phyloP scores from a whole-genome alignment of 2,329 filamentous ascomycete species.

The Xylogone sp. region DNA sequence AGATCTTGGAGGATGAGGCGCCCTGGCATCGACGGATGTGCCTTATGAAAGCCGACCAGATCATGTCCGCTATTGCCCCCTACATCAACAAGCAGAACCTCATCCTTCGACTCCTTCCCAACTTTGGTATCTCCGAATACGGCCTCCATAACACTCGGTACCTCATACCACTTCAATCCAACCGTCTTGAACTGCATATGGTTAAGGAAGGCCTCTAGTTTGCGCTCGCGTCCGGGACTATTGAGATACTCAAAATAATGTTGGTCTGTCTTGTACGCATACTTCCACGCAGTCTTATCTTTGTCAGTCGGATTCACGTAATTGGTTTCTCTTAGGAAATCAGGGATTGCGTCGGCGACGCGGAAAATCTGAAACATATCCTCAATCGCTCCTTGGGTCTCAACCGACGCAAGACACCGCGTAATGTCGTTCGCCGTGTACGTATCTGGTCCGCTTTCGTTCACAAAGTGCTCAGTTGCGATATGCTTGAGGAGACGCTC shows the following conservation, averaged over 20 bases:
- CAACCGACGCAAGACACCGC: not conserved
- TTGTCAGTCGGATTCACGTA: constrained; percentile 5
- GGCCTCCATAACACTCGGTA: constrained; percentile 2
- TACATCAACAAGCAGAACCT: constrained; percentile 7
- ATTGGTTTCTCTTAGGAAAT: constrained; percentile 1
- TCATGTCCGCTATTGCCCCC: constrained; percentile 9
- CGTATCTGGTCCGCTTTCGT: constrained; percentile 2
- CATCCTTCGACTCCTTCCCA: not conserved
- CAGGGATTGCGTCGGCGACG: not conserved
- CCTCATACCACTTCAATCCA: constrained; percentile 4
- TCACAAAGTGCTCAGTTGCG: constrained; percentile 2
- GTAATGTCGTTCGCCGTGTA: constrained; percentile 1
- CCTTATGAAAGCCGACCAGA: constrained; percentile 1
- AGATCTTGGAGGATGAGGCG: constrained; percentile 7
- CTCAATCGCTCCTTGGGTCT: constrained; percentile 1
- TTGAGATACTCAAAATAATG: constrained; percentile 3
- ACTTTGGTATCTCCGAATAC: constrained; percentile 1
- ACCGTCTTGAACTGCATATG: constrained; percentile 5
- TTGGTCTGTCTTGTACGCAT: constrained; percentile 3
- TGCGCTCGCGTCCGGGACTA: constrained; percentile 2
- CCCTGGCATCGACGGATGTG: not conserved
- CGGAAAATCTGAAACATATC: constrained; percentile 1
- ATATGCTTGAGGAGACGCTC: constrained; percentile 3
- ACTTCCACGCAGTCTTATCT: constrained; percentile 4
- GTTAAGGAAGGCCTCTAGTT: constrained; percentile 1